Percentiles rank a stretch among this genome's conserved stretches.
Evolutionary conservation across 306 rosid species (phyloP).

Genomic region (Lathyrus sativus): DNA sequence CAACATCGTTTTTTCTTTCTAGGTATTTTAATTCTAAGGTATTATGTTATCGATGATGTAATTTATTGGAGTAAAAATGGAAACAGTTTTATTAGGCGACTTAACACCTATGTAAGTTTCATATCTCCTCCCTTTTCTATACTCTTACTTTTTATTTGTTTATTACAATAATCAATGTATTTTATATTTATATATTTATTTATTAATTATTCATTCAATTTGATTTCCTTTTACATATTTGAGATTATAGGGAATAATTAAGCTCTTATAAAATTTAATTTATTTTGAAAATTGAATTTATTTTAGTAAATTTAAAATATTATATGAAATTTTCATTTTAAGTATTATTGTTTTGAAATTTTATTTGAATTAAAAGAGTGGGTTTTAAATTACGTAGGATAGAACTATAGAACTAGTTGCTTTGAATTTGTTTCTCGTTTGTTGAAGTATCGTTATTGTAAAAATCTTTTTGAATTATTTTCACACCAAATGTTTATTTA

Average conservation of each 20-base stretch:
- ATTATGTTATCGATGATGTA: slow-evolving; percentile 69
- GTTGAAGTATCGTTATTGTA: slow-evolving; percentile 31
- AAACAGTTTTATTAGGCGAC: slow-evolving; percentile 78
- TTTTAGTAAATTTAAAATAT: neutral
- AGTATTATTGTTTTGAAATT: neutral
- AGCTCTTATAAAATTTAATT: too few relatives aligned
- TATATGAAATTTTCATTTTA: slow-evolving; percentile 4
- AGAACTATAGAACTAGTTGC: slow-evolving; percentile 31
- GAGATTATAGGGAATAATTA: too few relatives aligned
- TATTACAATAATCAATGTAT: too few relatives aligned
- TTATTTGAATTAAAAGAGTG: slow-evolving; percentile 11
- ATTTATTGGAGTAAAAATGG: slow-evolving; percentile 80
- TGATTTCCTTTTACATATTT: too few relatives aligned
- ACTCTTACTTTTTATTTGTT: neutral
- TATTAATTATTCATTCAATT: too few relatives aligned
- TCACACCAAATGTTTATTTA: slow-evolving; percentile 15
- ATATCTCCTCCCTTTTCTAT: neutral
- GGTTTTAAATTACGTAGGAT: neutral
- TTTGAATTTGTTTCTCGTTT: slow-evolving; percentile 35
- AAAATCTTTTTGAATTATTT: slow-evolving; percentile 5
- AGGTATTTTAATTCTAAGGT: too few relatives aligned
- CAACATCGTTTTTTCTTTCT: too few relatives aligned
- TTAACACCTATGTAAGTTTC: slow-evolving; percentile 80
- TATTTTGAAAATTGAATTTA: neutral
- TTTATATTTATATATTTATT: too few relatives aligned